Base-by-base conservation (phyloP, 148 eudicot species). In the Selenicereus undatus region DNA sequence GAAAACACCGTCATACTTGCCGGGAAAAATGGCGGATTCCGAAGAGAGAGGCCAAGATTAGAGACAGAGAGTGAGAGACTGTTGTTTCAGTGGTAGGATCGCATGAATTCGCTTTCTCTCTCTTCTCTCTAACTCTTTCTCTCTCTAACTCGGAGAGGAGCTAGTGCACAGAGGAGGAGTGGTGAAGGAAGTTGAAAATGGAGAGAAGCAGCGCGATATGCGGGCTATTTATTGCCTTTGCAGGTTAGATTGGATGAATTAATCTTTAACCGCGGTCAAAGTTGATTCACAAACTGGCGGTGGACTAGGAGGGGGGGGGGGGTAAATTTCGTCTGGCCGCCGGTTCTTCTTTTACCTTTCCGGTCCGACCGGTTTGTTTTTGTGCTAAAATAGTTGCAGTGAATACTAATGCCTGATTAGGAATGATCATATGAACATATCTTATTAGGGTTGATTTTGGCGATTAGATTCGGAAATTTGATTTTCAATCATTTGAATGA, bases 1-100 rank as follows among this genome's bases (percentile, higher is more conserved):
- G 87, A 78, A 52, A 85, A 85, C 22, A 81, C 76, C 71, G 87
- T 78, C 83, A 81, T 81, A 29, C 26, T 66, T 2, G 12, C 32
- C 79, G 30, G 69, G 75, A 54, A 66, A 72, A 39, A 51, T 76
- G 75, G 76, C n/a, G 79, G 62, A 5, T 3, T 3, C 27, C 18
- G 10, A 56, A 17, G 62, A 35, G 64, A n/a, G 65, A 36, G 35
- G 76, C 29, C 29, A 73, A n/a, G 75, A 29, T 0, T 66, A 43
- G 30, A 24, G 26, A 13, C 56, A n/a, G 21, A 13, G 16, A 48
- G 5, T 21, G 14, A 14, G 13, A 39, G 30, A 22, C 1, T 73
- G 24, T 22, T 18, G 75, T 24, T 74, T 73, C 29, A 42, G 76
- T 22, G 22, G 54, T 3, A 43, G 76, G 7, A 45, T 71, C 0